Percentiles rank a stretch among this genome's conserved stretches.
These are phyloP conservation scores for slime mould (Dictyostelium discoideum) DNA, from an alignment of 78 protist species.

Conservation along the genomic window DNA sequence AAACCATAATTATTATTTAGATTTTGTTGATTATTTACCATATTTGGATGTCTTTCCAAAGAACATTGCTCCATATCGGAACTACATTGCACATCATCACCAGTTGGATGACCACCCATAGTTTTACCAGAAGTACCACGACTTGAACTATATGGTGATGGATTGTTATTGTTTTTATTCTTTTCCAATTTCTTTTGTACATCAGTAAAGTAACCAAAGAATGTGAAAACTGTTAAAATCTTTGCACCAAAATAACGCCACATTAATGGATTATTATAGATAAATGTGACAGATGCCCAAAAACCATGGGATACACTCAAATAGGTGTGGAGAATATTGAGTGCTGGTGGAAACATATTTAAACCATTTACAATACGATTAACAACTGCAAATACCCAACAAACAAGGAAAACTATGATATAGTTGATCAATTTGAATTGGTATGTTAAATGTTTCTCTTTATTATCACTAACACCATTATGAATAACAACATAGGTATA, in stretches of 20 bases:
- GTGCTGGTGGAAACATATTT: neutral
- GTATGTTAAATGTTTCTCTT: conserved; percentile 48
- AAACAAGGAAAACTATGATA: conserved; percentile 51
- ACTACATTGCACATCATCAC: neutral
- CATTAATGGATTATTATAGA: conserved; percentile 71
- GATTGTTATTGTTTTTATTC: conserved; percentile 63
- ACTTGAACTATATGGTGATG: conserved; percentile 62
- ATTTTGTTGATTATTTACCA: neutral
- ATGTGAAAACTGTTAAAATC: neutral
- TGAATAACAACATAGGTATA: conserved; percentile 64
- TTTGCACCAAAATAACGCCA: conserved; percentile 62
- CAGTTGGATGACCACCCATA: neutral
- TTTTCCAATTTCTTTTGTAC: conserved; percentile 21
- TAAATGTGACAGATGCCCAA: conserved; percentile 4
- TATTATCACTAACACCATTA: conserved; percentile 37
- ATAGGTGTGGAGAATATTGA: conserved; percentile 47
- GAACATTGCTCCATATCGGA: conserved; percentile 11
- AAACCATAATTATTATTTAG: conserved; percentile 6
- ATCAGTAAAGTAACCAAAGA: conserved; percentile 50
- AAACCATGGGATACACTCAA: conserved; percentile 51
- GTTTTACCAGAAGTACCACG: conserved; percentile 23
- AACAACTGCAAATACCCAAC: conserved; percentile 70
- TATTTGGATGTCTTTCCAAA: neutral
- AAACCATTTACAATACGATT: conserved; percentile 48
- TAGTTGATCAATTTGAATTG: conserved; percentile 71